phyloP scores from a whole-genome alignment of 148 eudicot genomes.

The Spergularia bocconei region DNA sequence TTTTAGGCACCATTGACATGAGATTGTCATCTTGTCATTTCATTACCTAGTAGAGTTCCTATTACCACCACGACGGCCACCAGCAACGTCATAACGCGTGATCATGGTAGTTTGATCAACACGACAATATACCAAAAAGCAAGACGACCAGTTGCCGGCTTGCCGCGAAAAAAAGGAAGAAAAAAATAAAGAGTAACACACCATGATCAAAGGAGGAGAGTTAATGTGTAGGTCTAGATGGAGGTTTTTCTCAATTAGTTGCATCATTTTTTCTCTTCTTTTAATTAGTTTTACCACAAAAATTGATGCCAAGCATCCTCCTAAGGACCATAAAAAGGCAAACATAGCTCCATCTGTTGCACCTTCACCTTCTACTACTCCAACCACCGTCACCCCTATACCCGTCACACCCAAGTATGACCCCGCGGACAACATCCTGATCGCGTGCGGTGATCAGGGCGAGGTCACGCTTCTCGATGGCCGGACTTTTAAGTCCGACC shows the following conservation, averaged over 20 bases:
- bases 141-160: neutral
- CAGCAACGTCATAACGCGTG: neutral
- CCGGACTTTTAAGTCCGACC: slow-evolving; percentile 64
- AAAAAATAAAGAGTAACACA: neutral
- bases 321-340: neutral
- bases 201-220: slow-evolving; percentile 15
- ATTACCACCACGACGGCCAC: slow-evolving; percentile 1
- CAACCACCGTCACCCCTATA: slow-evolving; percentile 1
- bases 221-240: neutral
- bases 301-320: neutral
- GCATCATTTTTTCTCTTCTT: slow-evolving; percentile 21
- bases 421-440: slow-evolving; percentile 49
- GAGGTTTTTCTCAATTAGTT: neutral
- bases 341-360: neutral
- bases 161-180: neutral
- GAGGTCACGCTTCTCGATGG: slow-evolving; percentile 48
- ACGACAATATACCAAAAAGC: neutral
- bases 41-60: neutral
- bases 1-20: neutral
- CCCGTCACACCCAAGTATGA: slow-evolving; percentile 30
- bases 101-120: slow-evolving; percentile 3
- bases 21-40: neutral
- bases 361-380: slow-evolving; percentile 10
- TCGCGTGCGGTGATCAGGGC: slow-evolving; percentile 51
- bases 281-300: slow-evolving; percentile 5